Evolutionary conservation across 2,329 filamentous ascomycete species (phyloP).

Genomic region (Sarocladium strictum): DNA sequence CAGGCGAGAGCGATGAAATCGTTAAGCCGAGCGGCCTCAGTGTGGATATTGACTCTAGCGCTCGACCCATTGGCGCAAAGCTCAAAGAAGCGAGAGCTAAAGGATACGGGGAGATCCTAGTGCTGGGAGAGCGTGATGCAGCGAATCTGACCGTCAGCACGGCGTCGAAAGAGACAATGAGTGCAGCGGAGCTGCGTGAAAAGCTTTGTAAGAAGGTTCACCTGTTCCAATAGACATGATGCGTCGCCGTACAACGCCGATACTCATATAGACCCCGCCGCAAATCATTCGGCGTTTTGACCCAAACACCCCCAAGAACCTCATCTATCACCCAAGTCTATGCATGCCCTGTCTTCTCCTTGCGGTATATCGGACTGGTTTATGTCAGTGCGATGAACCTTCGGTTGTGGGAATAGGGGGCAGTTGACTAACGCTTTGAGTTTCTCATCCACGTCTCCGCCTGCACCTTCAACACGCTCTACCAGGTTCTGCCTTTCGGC

Average conservation of each 20-base stretch:
- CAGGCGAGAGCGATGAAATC: constrained; percentile 21
- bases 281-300: constrained; percentile 1
- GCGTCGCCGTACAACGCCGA: neutral
- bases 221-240: constrained; percentile 37
- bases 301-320: neutral
- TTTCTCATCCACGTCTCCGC: constrained; percentile 48
- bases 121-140: constrained; percentile 64
- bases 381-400: neutral
- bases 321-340: neutral
- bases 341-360: neutral
- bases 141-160: constrained; percentile 46
- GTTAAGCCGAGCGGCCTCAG: constrained; percentile 51
- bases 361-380: neutral
- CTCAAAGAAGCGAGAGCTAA: constrained; percentile 64
- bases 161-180: constrained; percentile 32
- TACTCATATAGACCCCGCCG: neutral
- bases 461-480: constrained; percentile 50
- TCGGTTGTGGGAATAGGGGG: neutral
- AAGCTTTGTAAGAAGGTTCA: constrained; percentile 40
- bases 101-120: constrained; percentile 68
- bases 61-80: constrained; percentile 60
- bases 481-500: constrained; percentile 53
- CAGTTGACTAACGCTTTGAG: constrained; percentile 32
- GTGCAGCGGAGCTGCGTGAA: constrained; percentile 36
- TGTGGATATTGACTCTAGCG: constrained; percentile 64